phyloP scores from a whole-genome alignment of 352 stramenopile species.

The Achlya hypogyna region DNA sequence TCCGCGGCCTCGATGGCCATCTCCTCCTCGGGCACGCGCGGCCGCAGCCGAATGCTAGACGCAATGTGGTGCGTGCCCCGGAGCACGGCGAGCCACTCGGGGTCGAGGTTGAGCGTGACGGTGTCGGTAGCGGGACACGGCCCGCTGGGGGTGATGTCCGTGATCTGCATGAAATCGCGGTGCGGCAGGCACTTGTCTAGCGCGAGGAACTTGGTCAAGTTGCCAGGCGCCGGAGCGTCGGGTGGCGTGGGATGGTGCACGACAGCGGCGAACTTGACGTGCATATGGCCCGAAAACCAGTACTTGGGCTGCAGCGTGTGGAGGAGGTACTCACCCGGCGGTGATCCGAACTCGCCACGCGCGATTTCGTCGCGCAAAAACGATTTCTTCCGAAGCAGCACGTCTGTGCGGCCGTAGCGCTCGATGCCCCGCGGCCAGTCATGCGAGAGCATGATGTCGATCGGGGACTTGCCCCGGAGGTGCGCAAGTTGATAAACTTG shows the following conservation, averaged over 20 bases:
- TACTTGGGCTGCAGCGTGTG: slow-evolving; percentile 85
- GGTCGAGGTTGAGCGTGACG: slow-evolving; percentile 69
- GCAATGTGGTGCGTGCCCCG: slow-evolving; percentile 87
- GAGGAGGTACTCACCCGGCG: slow-evolving; percentile 88
- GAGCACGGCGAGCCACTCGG: slow-evolving; percentile 92
- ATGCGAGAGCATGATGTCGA: slow-evolving; percentile 95
- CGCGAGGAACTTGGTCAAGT: slow-evolving; percentile 94
- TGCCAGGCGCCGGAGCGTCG: slow-evolving; percentile 15
- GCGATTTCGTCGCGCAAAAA: slow-evolving; percentile 94
- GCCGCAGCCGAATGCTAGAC: slow-evolving; percentile 45
- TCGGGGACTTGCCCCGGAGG: slow-evolving; percentile 32
- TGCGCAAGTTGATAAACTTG: slow-evolving; percentile 90
- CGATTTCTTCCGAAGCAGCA: slow-evolving; percentile 88
- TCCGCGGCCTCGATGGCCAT: slow-evolving; percentile 71
- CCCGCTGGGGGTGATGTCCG: slow-evolving; percentile 49
- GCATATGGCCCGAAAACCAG: slow-evolving; percentile 98
- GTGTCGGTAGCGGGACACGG: slow-evolving; percentile 18
- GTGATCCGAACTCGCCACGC: slow-evolving; percentile 89
- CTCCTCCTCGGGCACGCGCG: slow-evolving; percentile 62
- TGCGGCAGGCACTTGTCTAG: slow-evolving; percentile 98
- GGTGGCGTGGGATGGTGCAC: slow-evolving; percentile 64
- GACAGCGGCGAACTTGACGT: slow-evolving; percentile 97
- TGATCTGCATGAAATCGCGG: slow-evolving; percentile 91
- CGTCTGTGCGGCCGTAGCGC: slow-evolving; percentile 86
- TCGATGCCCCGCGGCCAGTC: slow-evolving; percentile 98